Percentiles rank a stretch among this genome's conserved stretches.
These are phyloP conservation scores for Dujonia santamariae DNA, from an alignment of 1,139 yeast species.

Conservation along the genomic window DNA sequence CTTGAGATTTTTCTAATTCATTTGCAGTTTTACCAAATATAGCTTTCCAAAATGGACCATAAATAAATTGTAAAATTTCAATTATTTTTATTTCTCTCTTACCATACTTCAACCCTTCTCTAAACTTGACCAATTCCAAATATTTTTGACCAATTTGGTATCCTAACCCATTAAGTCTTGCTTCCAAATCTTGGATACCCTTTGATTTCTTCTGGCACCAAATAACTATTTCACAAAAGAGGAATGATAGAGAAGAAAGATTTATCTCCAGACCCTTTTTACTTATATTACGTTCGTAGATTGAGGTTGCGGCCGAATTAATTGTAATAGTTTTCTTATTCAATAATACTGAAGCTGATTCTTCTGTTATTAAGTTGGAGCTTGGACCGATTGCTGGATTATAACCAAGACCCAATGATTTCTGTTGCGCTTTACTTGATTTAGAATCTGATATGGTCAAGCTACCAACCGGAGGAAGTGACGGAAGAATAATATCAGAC, in stretches of 20 bases:
- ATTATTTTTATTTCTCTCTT: slow-evolving; percentile 71
- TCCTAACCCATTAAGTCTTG: slow-evolving; percentile 72
- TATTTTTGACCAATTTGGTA: slow-evolving; percentile 55
- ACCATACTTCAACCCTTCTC: slow-evolving; percentile 60
- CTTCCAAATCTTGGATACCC: slow-evolving; percentile 77
- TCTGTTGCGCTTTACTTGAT: background rate
- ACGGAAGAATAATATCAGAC: slow-evolving; percentile 40
- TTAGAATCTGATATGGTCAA: slow-evolving; percentile 30
- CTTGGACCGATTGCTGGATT: slow-evolving; percentile 43
- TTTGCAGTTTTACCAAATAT: slow-evolving; percentile 83
- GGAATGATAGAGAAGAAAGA: slow-evolving; percentile 61
- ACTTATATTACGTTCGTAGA: slow-evolving; percentile 64
- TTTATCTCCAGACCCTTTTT: slow-evolving; percentile 68
- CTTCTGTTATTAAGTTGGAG: slow-evolving; percentile 37
- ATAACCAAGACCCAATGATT: slow-evolving; percentile 38
- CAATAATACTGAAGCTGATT: slow-evolving; percentile 31
- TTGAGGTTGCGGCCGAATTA: slow-evolving; percentile 36
- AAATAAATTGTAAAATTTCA: slow-evolving; percentile 81
- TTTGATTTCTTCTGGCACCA: slow-evolving; percentile 62
- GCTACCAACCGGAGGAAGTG: slow-evolving; percentile 32
- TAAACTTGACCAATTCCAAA: slow-evolving; percentile 38
- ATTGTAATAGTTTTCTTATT: slow-evolving; percentile 32
- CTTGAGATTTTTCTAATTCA: slow-evolving; percentile 84
- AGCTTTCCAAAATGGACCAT: slow-evolving; percentile 77
- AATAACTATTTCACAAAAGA: slow-evolving; percentile 71